A percentile compares a stretch with the other conserved stretches of the same genome.
Conservation (phyloP, 164 flowering plant species). For the Aristolochia contorta region DNA sequence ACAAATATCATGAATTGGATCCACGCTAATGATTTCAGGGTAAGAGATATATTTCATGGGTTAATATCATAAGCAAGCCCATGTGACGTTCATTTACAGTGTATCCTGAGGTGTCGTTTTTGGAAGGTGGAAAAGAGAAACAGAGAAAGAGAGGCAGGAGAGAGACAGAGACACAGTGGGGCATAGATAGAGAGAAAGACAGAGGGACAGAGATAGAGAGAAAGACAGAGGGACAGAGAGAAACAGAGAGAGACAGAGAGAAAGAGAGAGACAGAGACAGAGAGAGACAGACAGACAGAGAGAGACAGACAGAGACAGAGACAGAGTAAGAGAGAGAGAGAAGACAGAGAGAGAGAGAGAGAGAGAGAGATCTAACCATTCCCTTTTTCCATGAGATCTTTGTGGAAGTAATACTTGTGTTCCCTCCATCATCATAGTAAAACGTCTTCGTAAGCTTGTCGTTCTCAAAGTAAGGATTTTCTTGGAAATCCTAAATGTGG, state of each 20-base stretch:
- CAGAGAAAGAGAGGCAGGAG: background rate
- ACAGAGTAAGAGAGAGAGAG: background rate
- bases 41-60: background rate
- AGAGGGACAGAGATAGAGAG: background rate
- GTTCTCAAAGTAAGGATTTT: slow-evolving; percentile 43
- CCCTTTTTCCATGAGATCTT: slow-evolving; percentile 46
- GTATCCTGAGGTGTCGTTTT: background rate
- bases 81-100: background rate
- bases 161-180: no score
- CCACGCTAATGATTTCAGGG: no score
- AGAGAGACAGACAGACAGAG: background rate
- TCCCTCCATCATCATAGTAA: slow-evolving; percentile 34
- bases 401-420: slow-evolving; percentile 30
- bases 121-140: background rate
- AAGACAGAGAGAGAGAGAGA: background rate
- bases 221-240: background rate
- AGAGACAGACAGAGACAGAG: background rate
- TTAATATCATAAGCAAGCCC: no score
- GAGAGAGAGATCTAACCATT: slow-evolving; percentile 22
- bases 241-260: background rate
- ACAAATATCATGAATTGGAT: no score
- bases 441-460: slow-evolving; percentile 31
- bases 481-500: slow-evolving; percentile 26
- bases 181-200: background rate
- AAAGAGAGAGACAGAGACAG: background rate